Conservation (phyloP, 148 eudicot species). For the Heliamphora exappendiculata region DNA sequence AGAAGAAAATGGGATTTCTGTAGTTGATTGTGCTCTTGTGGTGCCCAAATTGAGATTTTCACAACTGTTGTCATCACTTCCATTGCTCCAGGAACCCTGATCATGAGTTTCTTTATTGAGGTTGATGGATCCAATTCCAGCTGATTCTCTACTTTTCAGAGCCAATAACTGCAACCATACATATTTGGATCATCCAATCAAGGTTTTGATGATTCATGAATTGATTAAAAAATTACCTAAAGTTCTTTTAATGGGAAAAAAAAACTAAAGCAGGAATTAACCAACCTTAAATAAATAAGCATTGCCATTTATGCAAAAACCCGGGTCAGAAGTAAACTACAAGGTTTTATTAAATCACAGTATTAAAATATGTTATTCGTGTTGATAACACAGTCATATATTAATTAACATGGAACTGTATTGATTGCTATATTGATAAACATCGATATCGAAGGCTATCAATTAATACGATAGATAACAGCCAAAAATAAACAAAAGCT, state of each 20-base stretch:
- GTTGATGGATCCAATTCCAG: slow-evolving; percentile 43
- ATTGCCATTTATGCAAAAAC: background rate
- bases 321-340: no score
- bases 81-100: slow-evolving; percentile 69
- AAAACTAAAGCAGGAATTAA: background rate
- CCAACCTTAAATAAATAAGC: background rate
- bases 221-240: background rate
- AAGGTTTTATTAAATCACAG: no score
- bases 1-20: slow-evolving; percentile 14
- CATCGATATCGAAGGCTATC: no score
- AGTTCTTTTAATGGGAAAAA: slow-evolving; percentile 2
- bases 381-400: no score
- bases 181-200: background rate
- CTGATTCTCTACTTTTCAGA: slow-evolving; percentile 38
- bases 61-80: slow-evolving; percentile 44
- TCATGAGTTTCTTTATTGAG: slow-evolving; percentile 53
- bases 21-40: slow-evolving; percentile 18
- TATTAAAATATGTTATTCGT: no score
- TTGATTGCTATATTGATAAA: no score
- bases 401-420: no score
- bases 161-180: slow-evolving; percentile 37
- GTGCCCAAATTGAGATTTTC: slow-evolving; percentile 44
- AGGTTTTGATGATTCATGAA: background rate
- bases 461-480: no score
- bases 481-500: no score